Evolutionary conservation across 169 alveolate species (phyloP), one percentile per base, ranked within the genome.

Genomic region (Plasmodium relictum): DNA sequence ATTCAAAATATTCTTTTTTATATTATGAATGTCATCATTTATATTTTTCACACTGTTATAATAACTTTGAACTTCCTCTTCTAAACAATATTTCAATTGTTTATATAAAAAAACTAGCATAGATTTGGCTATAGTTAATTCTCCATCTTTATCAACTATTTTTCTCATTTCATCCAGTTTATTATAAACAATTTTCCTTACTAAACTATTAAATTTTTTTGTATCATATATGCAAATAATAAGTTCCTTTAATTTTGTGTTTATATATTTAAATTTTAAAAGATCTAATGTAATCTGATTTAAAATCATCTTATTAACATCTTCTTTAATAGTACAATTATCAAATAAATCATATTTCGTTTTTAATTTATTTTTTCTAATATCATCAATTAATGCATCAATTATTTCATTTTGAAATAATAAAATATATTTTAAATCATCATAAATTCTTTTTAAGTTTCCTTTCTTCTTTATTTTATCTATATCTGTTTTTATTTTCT

Each of bases 221-320:
- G 89, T 78, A 70, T 78, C 89, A 78, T 78, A 78, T 7, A 78
- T 76, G 12, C 89, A 78, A n/a, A 78, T 39, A 63, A 78, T 78
- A 63, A 78, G 56, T 56, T 78, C 89, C 58, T 58, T 78, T 59
- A 78, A 78, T 39, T 78, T 78, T 26, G 89, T 78, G 42, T 78
- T 78, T n/a, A 78, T 45, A 42, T 78, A 78, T 78, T 78, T 78
- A 65, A 78, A 78, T 65, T 78, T 78, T 58, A 78, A 63, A 44
- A 78, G 89, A 65, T 78, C 89, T 22, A 78, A 78, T 20, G 89
- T 63, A 31, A 78, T 78, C 10, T 78, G 74, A 45, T 78, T 78
- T 65, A 78, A 58, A 26, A 78, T 78, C 14, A 78, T 54, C 48
- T 78, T 78, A 63, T 78, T 78, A 8, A 78, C 22, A 65, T 78